phyloP scores from a whole-genome alignment of 345 rosid species.

The Balakata baccata region DNA sequence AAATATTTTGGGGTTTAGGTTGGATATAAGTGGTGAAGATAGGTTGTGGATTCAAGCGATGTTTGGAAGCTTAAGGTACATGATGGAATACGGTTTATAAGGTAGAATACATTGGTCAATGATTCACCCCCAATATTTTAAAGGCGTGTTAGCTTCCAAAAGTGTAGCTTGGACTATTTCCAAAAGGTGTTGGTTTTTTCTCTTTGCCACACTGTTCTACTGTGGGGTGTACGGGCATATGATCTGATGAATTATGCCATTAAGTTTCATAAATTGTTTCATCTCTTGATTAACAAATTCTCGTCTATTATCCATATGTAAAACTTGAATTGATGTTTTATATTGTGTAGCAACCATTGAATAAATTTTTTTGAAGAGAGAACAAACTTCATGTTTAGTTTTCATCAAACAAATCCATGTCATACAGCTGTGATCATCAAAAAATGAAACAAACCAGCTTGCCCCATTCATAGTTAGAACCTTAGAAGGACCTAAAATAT shows the following conservation, averaged over 20 bases:
- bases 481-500: background rate
- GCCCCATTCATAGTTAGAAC: background rate
- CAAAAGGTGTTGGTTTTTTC: background rate
- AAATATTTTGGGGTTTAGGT: background rate
- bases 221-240: background rate
- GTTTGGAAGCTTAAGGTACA: background rate
- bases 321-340: background rate
- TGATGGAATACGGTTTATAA: background rate
- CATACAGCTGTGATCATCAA: background rate
- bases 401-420: too few relatives aligned
- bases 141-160: background rate
- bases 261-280: background rate
- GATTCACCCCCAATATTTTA: background rate
- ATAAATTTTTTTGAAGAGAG: background rate
- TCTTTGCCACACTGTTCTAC: background rate
- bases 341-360: background rate
- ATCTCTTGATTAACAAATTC: background rate
- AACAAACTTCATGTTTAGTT: background rate
- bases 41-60: background rate
- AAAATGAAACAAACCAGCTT: background rate
- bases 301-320: background rate
- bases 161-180: background rate
- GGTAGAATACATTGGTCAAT: background rate
- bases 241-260: background rate
- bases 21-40: background rate